Percentiles rank a stretch among this genome's conserved stretches.
Evolutionary conservation across 345 rosid species (phyloP).

Genomic region (Viola odorata): DNA sequence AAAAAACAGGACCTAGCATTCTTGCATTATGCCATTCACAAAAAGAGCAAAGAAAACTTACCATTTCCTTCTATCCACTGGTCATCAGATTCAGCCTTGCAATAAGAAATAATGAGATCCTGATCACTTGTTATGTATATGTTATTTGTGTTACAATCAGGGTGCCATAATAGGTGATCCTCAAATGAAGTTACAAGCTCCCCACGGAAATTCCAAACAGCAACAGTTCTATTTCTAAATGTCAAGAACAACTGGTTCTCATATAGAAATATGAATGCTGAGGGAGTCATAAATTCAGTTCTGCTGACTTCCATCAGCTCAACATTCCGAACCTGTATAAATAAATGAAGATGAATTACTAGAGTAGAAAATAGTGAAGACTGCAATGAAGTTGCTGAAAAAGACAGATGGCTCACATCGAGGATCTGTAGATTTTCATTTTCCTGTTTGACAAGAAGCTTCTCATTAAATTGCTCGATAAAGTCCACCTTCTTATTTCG

Average conservation of each 20-base stretch:
- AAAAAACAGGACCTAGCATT: neutral
- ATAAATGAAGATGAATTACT: neutral
- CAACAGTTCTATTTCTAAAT: conserved; percentile 75
- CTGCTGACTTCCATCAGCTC: conserved; percentile 76
- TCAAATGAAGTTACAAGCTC: conserved; percentile 97
- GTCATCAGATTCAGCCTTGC: conserved; percentile 92
- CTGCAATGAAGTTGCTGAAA: neutral
- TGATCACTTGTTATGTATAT: conserved; percentile 96
- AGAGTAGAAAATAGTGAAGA: conserved; percentile 1
- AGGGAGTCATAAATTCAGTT: conserved; percentile 87
- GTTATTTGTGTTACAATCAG: conserved; percentile 93
- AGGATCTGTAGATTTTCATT: conserved; percentile 97
- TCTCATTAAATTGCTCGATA: conserved; percentile 95
- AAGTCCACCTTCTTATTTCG: conserved; percentile 96
- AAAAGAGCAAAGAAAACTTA: conserved; percentile 23
- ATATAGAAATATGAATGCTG: conserved; percentile 88
- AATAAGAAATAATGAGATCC: conserved; percentile 94
- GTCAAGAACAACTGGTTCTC: conserved; percentile 95
- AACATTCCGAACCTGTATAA: conserved; percentile 63
- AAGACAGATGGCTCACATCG: conserved; percentile 53
- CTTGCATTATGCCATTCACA: neutral
- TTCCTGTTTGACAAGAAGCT: conserved; percentile 98
- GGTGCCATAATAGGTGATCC: conserved; percentile 95
- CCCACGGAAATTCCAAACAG: conserved; percentile 95
- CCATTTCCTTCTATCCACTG: conserved; percentile 88